phyloP scores from a whole-genome alignment of 345 rosid genomes.

The Arabidopsis suecica region DNA sequence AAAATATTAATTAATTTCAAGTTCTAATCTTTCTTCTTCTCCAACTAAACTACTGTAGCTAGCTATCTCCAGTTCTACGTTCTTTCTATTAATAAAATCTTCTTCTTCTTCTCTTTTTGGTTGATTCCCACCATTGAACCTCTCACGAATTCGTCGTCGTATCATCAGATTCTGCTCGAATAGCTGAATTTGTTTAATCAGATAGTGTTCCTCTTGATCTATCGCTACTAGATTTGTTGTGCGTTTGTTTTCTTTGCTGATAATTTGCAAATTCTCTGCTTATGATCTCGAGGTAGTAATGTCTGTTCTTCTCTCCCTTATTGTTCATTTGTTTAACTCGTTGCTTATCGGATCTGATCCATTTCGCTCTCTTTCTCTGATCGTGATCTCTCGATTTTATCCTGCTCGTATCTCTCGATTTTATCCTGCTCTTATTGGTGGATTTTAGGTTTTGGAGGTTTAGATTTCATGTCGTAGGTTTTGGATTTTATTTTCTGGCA shows the following conservation, averaged over 20 bases:
- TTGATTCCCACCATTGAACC: conserved; percentile 28
- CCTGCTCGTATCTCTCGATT: not conserved
- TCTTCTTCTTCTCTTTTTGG: conserved; percentile 27
- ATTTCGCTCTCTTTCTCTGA: not conserved
- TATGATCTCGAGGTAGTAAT: conserved; percentile 40
- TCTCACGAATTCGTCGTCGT: conserved; percentile 10
- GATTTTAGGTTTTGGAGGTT: conserved; percentile 28
- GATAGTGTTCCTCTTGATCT: conserved; percentile 12
- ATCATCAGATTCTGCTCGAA: not conserved
- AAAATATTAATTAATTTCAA: conserved; percentile 20
- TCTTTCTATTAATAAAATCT: not conserved
- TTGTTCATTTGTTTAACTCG: not conserved
- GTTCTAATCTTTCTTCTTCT: conserved; percentile 33
- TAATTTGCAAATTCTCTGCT: conserved; percentile 22
- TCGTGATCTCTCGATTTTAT: conserved; percentile 19
- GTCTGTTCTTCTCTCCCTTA: not conserved
- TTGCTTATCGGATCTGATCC: conserved; percentile 43
- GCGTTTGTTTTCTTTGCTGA: conserved; percentile 3
- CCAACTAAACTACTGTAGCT: conserved; percentile 37
- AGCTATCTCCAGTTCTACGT: conserved; percentile 14
- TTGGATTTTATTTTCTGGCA: not conserved
- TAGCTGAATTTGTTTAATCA: not conserved
- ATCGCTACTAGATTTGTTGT: conserved; percentile 16
- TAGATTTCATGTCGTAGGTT: not conserved
- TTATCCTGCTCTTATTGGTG: not conserved